These are phyloP conservation scores for Sarocladiaceae sp. DNA, from an alignment of 2,329 filamentous ascomycete genomes.

Conservation along the genomic window DNA sequence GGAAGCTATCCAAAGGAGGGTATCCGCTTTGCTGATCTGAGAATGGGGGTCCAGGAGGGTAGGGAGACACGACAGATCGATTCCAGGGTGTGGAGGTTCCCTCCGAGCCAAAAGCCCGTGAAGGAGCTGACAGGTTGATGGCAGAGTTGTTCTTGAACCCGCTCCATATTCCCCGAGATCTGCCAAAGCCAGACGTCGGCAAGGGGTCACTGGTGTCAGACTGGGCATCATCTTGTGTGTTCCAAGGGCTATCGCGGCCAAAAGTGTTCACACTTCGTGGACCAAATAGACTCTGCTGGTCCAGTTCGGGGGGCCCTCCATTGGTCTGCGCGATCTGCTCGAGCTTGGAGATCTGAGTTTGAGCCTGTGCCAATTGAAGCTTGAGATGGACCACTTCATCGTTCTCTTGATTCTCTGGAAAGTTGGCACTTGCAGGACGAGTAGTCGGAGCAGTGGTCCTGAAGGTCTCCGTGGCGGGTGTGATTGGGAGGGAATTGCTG, in stretches of 20 bases:
- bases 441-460: slow-evolving; percentile 41
- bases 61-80: slow-evolving; percentile 16
- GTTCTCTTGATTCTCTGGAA: slow-evolving; percentile 26
- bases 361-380: slow-evolving; percentile 63
- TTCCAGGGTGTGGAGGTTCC: background rate
- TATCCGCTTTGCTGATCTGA: slow-evolving; percentile 19
- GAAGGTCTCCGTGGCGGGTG: slow-evolving; percentile 52
- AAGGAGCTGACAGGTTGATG: background rate
- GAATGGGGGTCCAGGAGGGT: background rate
- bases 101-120: background rate
- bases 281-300: background rate
- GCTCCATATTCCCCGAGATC: slow-evolving; percentile 51
- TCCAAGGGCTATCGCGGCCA: slow-evolving; percentile 44
- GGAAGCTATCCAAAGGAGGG: slow-evolving; percentile 33
- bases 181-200: slow-evolving; percentile 44
- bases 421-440: slow-evolving; percentile 44
- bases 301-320: background rate
- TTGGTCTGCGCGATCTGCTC: slow-evolving; percentile 64
- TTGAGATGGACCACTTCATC: slow-evolving; percentile 64
- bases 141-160: slow-evolving; percentile 36
- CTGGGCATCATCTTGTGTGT: slow-evolving; percentile 44
- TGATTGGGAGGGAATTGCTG: slow-evolving; percentile 56
- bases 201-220: slow-evolving; percentile 52
- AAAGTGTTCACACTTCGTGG: background rate
- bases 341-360: slow-evolving; percentile 63